Conservation (phyloP, 768 basidiomycete species). For the Obba rivulosa region DNA sequence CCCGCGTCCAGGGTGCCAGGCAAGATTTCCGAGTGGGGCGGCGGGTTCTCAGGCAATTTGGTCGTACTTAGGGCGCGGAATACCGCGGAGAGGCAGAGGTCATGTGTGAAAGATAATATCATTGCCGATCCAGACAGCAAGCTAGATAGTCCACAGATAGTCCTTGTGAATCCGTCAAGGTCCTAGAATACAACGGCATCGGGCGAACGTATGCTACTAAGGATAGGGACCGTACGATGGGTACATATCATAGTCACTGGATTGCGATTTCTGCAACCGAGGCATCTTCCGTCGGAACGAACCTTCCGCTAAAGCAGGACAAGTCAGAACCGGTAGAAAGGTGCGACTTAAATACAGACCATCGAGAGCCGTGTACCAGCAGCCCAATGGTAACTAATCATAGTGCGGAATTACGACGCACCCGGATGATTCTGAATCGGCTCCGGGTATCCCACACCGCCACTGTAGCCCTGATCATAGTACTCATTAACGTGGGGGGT, state of each 20-base stretch:
- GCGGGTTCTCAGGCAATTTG: too few relatives aligned
- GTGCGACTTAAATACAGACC: conserved; percentile 16
- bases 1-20: too few relatives aligned
- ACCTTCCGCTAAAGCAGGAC: conserved; percentile 32
- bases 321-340: not conserved
- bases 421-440: conserved; percentile 42
- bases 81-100: too few relatives aligned
- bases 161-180: not conserved
- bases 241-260: conserved; percentile 14
- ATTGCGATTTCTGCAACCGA: conserved; percentile 20
- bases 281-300: conserved; percentile 41
- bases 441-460: conserved; percentile 31
- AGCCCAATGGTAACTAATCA: conserved; percentile 10
- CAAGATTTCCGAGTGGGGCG: too few relatives aligned
- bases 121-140: not conserved
- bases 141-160: conserved; percentile 2
- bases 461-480: conserved; percentile 24
- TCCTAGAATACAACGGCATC: not conserved
- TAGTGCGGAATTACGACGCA: conserved; percentile 30
- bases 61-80: too few relatives aligned
- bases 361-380: conserved; percentile 22
- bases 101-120: not conserved
- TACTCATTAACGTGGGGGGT: conserved; percentile 29
- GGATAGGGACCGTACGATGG: conserved; percentile 1
- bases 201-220: not conserved